Evolutionary conservation across 1,139 yeast genomes (phyloP), one percentile per base, ranked within the genome.

Genomic region (Scheffersomyces quercinus): DNA sequence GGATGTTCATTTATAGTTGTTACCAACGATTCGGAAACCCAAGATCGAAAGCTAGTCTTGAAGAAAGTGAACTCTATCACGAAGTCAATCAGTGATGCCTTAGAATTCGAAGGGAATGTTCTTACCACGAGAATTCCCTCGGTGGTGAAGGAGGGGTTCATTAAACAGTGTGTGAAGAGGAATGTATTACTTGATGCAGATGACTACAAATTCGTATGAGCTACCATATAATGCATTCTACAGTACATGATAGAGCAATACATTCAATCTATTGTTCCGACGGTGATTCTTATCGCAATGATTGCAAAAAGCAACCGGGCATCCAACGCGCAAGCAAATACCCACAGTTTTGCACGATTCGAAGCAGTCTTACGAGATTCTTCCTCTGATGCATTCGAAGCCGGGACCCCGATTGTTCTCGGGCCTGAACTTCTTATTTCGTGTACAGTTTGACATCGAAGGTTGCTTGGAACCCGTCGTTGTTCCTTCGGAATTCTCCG

Each of bases 111-210:
- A 6, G 54, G 49, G 5, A 44, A 48, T n/a, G 44, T 47, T 15
- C 47, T 59, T 3, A 43, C 37, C 3, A 53, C 58, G 3, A 55
- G 58, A 12, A 65, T 80, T n/a, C 82, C 85, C 0, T 62, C 71
- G 32, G 64, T 82, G 6, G 85, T 83, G 0, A 58, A 51, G 11
- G 64, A 64, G 29, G 40, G 53, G 0, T 83, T 82, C 68, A 53
- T 83, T 1, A 59, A 59, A 15, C 65, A 59, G 5, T 70, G 80
- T 34, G 70, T 82, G 11, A 53, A 57, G 10, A 61, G 64, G 36
- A 63, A 66, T 4, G 56, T 54, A 4, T 57, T 79, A 32, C 81
- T 74, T 3, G 83, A 81, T 47, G 77, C 81, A 3, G 75, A 68
- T 40, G 75, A 70, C 50, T 60, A 50, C 46, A 62, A 60, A 46